Conservation (phyloP, 2,329 filamentous ascomycete species). For the Neofusicoccum sp. region DNA sequence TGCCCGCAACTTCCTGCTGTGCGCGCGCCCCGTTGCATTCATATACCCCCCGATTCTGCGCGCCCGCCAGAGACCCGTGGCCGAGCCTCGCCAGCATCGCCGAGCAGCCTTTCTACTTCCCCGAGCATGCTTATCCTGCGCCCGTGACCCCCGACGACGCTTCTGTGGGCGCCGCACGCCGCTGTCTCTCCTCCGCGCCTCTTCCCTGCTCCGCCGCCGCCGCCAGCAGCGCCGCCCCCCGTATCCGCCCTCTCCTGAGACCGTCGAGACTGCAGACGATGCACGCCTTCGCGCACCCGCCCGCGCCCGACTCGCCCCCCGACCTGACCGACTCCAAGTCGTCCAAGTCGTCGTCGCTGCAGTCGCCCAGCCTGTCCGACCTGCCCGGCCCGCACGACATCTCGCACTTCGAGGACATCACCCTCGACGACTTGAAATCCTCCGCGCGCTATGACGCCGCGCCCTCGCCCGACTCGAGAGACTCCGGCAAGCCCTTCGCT, state of each 20-base stretch:
- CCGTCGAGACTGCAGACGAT: conserved; percentile 23
- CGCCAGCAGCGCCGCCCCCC: conserved; percentile 16
- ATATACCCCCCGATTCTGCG: conserved; percentile 22
- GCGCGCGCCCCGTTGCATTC: conserved; percentile 6
- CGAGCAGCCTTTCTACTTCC: conserved; percentile 22
- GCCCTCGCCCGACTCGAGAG: neutral
- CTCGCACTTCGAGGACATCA: conserved; percentile 90
- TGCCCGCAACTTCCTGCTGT: conserved; percentile 18
- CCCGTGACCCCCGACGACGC: conserved; percentile 30
- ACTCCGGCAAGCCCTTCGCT: conserved; percentile 12
- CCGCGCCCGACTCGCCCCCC: conserved; percentile 66
- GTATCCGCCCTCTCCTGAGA: conserved; percentile 35
- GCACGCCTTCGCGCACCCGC: conserved; percentile 32
- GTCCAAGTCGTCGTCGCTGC: conserved; percentile 86
- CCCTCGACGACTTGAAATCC: conserved; percentile 68
- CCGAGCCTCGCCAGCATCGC: conserved; percentile 34
- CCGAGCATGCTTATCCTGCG: conserved; percentile 32
- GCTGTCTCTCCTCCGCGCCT: conserved; percentile 25
- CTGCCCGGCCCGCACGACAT: conserved; percentile 60
- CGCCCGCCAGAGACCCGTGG: conserved; percentile 26
- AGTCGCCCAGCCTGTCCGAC: conserved; percentile 74
- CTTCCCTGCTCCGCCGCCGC: conserved; percentile 19
- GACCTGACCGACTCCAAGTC: conserved; percentile 83
- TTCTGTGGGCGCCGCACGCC: conserved; percentile 26
- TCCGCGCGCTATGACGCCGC: neutral